Evolutionary conservation across 176 grass and related monocot genomes (phyloP).

Genomic region (Oryza nivara): DNA sequence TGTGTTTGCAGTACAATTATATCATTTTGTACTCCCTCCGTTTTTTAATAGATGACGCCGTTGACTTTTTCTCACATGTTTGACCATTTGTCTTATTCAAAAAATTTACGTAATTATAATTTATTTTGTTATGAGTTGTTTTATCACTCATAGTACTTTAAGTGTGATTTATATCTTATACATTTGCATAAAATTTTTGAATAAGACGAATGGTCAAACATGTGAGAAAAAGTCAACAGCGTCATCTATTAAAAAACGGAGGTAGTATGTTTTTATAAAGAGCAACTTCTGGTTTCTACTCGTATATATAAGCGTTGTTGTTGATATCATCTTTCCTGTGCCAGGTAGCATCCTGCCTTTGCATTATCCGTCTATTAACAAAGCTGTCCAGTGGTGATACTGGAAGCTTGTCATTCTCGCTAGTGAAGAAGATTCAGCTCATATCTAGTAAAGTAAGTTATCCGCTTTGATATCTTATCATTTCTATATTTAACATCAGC

Average conservation of each 20-base stretch:
- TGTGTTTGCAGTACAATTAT: not conserved
- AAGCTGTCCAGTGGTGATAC: slow-evolving; percentile 64
- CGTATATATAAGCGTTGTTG: not conserved
- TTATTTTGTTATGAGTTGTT: too few relatives aligned
- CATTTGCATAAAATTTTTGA: too few relatives aligned
- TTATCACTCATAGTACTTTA: too few relatives aligned
- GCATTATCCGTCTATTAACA: slow-evolving; percentile 66
- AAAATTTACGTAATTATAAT: too few relatives aligned
- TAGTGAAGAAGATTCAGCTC: slow-evolving; percentile 62
- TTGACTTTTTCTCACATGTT: too few relatives aligned
- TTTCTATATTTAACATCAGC: not conserved
- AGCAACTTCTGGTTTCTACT: slow-evolving; percentile 12
- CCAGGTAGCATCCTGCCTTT: slow-evolving; percentile 72
- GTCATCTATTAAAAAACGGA: too few relatives aligned
- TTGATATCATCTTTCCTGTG: slow-evolving; percentile 26
- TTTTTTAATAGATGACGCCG: too few relatives aligned
- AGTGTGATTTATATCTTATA: too few relatives aligned
- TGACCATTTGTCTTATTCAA: too few relatives aligned
- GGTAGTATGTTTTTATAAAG: not conserved
- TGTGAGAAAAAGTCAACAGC: too few relatives aligned
- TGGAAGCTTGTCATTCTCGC: slow-evolving; percentile 71
- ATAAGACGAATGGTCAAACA: too few relatives aligned
- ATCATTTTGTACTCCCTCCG: not conserved
- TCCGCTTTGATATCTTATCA: not conserved
- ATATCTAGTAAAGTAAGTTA: slow-evolving; percentile 61